phyloP scores from a whole-genome alignment of 2,329 filamentous ascomycete species.

The Helotiales sp. region DNA sequence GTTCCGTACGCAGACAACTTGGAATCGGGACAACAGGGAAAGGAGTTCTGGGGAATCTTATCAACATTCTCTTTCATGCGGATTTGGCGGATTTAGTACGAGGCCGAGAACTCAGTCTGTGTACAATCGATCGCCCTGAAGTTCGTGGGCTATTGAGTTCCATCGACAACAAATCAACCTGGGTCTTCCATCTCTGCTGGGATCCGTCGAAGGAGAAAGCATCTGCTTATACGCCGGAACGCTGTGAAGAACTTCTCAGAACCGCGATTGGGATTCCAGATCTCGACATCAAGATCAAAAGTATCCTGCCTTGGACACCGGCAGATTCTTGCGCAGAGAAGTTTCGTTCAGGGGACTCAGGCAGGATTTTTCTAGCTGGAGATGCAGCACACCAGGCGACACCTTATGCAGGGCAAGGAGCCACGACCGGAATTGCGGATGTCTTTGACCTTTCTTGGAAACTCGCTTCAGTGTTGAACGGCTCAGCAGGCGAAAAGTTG shows the following conservation, averaged over 20 bases:
- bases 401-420: constrained; percentile 45
- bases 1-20: constrained; percentile 32
- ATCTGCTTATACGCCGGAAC: constrained; percentile 23
- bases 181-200: constrained; percentile 32
- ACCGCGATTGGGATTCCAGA: constrained; percentile 34
- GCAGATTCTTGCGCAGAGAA: constrained; percentile 32
- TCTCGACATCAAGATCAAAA: constrained; percentile 35
- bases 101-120: constrained; percentile 36
- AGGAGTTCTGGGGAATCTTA: constrained; percentile 35
- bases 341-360: constrained; percentile 30
- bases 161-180: constrained; percentile 31
- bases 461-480: constrained; percentile 36
- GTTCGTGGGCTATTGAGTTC: constrained; percentile 22
- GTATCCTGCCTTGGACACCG: constrained; percentile 37
- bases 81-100: constrained; percentile 32
- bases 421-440: constrained; percentile 40
- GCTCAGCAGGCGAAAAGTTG: constrained; percentile 25
- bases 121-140: constrained; percentile 30
- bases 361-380: constrained; percentile 44
- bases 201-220: constrained; percentile 24
- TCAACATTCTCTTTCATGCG: constrained; percentile 39
- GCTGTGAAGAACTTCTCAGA: constrained; percentile 27
- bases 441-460: constrained; percentile 46
- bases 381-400: constrained; percentile 51
- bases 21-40: constrained; percentile 32